Evolutionary conservation across 2,329 filamentous ascomycete species (phyloP).

Genomic region (Fusarium sp.): DNA sequence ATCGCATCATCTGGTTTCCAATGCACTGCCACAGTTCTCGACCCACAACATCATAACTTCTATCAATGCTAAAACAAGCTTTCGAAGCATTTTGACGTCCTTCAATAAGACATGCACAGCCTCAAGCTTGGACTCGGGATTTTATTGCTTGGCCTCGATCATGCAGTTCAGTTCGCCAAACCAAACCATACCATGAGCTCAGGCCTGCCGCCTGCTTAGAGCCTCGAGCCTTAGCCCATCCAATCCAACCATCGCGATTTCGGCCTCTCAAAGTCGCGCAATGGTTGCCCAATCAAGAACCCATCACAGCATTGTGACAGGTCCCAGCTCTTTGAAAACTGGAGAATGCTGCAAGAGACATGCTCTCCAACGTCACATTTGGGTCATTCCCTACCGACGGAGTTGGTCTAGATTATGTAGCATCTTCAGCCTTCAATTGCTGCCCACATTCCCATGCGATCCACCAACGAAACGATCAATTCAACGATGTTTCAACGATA

Average conservation of each 20-base stretch:
- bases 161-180: conserved; percentile 7
- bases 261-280: conserved; percentile 27
- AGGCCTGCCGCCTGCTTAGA: too few relatives aligned
- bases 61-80: conserved; percentile 18
- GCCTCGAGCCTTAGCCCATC: conserved; percentile 9
- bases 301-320: conserved; percentile 24
- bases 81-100: conserved; percentile 1
- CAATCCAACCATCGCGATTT: conserved; percentile 26
- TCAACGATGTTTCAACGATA: conserved; percentile 11
- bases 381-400: conserved; percentile 20
- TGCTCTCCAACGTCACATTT: conserved; percentile 34
- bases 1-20: conserved; percentile 6
- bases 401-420: conserved; percentile 27
- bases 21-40: conserved; percentile 13
- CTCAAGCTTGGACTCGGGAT: conserved; percentile 6
- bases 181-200: neutral
- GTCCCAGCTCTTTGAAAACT: conserved; percentile 20
- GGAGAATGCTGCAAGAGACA: conserved; percentile 20
- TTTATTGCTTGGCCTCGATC: conserved; percentile 12
- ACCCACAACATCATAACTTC: conserved; percentile 6
- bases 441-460: conserved; percentile 13
- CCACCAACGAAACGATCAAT: conserved; percentile 12
- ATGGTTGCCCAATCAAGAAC: conserved; percentile 39
- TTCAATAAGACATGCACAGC: conserved; percentile 17
- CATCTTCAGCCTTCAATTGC: conserved; percentile 26